These are phyloP conservation scores for Plasmodium sp. DNA, from an alignment of 169 alveolate species.

Conservation along the genomic window DNA sequence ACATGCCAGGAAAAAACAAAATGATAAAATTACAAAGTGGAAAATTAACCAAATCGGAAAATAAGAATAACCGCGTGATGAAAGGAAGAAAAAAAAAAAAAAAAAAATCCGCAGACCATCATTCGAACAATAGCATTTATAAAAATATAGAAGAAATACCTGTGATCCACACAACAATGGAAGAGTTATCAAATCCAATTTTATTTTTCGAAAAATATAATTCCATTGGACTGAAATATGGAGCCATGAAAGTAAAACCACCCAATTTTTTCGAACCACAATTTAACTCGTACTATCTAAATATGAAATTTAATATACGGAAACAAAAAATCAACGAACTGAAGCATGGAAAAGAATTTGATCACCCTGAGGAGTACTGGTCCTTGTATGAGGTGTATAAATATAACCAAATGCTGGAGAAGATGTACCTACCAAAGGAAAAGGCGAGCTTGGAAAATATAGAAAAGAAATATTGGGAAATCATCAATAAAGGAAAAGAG, in stretches of 20 bases:
- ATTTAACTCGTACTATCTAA: slow-evolving; percentile 78
- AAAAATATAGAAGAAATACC: slow-evolving; percentile 77
- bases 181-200: slow-evolving; percentile 82
- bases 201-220: slow-evolving; percentile 76
- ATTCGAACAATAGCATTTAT: neutral
- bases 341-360: slow-evolving; percentile 79
- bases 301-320: slow-evolving; percentile 84
- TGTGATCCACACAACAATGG: slow-evolving; percentile 81
- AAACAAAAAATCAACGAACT: slow-evolving; percentile 83
- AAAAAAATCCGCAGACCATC: neutral
- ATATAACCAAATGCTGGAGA: slow-evolving; percentile 37
- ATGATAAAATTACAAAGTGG: slow-evolving; percentile 8
- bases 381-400: slow-evolving; percentile 45
- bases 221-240: slow-evolving; percentile 82
- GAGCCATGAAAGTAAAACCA: slow-evolving; percentile 88
- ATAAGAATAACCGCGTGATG: neutral
- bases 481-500: slow-evolving; percentile 75
- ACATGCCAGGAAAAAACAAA: neutral
- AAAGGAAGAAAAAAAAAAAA: neutral
- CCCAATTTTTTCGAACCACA: slow-evolving; percentile 84
- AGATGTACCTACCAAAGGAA: neutral
- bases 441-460: slow-evolving; percentile 18
- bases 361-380: slow-evolving; percentile 49
- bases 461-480: slow-evolving; percentile 79
- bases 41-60: slow-evolving; percentile 29